A percentile compares a stretch with the other conserved stretches of the same genome.
These are phyloP conservation scores for Crithidia acanthocephali DNA, from an alignment of 208 protist species.

Conservation along the genomic window DNA sequence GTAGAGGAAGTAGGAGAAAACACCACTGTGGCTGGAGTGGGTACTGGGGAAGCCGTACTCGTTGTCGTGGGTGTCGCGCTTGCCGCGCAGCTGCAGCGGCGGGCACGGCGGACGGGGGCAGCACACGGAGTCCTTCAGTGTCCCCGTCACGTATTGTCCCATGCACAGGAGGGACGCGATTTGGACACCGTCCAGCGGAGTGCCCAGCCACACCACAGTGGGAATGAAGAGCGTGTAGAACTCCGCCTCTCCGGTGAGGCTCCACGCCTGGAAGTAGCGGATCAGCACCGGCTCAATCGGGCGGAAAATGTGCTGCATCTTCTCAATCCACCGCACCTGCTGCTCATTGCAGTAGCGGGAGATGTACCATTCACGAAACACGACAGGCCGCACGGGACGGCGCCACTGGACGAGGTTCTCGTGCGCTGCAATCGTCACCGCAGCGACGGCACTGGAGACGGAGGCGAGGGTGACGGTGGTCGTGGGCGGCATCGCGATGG, in stretches of 20 bases:
- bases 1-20: conserved; percentile 69
- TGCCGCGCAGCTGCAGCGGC: conserved; percentile 61
- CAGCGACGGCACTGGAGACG: conserved; percentile 5
- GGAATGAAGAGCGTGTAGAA: conserved; percentile 73
- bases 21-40: conserved; percentile 57
- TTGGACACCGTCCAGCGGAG: conserved; percentile 30
- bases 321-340: conserved; percentile 46
- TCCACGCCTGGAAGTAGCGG: conserved; percentile 70
- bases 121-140: conserved; percentile 60
- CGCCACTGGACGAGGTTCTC: conserved; percentile 38
- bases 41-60: conserved; percentile 85
- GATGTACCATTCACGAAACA: conserved; percentile 78
- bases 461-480: not conserved
- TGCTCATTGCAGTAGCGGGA: conserved; percentile 64
- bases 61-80: conserved; percentile 44
- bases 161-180: conserved; percentile 62
- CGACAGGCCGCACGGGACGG: conserved; percentile 22
- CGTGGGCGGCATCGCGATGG: conserved; percentile 3
- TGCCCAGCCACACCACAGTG: conserved; percentile 55
- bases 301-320: conserved; percentile 38
- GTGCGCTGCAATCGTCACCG: not conserved
- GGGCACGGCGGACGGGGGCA: conserved; percentile 75
- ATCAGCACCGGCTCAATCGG: conserved; percentile 37
- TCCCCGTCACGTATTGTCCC: conserved; percentile 65
- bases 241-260: conserved; percentile 68